Evolutionary conservation across 805 yeast genomes (phyloP).

Genomic region (Ogataea pignaliae): DNA sequence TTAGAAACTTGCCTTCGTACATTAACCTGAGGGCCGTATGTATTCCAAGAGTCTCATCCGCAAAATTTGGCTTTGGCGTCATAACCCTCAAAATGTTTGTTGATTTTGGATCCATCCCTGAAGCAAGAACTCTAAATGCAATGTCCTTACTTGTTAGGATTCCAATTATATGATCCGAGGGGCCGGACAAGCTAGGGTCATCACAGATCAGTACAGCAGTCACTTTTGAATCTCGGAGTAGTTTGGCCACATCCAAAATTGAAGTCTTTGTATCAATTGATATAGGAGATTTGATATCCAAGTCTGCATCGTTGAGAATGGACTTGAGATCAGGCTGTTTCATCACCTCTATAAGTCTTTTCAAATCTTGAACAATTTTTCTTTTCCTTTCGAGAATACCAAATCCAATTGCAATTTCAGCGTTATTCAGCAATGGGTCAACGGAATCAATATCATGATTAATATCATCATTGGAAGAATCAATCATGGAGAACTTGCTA

Average conservation of each 20-base stretch:
- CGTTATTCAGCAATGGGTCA: constrained; percentile 10
- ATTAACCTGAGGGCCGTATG: constrained; percentile 40
- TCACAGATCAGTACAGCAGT: constrained; percentile 40
- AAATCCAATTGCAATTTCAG: constrained; percentile 22
- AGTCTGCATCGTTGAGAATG: constrained; percentile 23
- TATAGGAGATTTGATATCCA: constrained; percentile 28
- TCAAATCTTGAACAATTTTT: constrained; percentile 32
- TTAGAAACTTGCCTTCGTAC: constrained; percentile 44
- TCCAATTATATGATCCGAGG: constrained; percentile 36
- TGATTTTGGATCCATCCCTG: constrained; percentile 30
- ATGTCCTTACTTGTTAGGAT: constrained; percentile 44
- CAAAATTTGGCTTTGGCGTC: constrained; percentile 45
- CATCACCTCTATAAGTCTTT: constrained; percentile 34
- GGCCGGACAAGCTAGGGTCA: constrained; percentile 10
- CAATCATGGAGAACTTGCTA: constrained; percentile 16
- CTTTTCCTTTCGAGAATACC: constrained; percentile 23
- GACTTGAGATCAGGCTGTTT: constrained; percentile 37
- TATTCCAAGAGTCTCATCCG: constrained; percentile 34
- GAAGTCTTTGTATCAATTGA: constrained; percentile 34
- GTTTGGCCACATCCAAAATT: constrained; percentile 35
- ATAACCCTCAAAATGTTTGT: constrained; percentile 39
- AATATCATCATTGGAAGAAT: constrained; percentile 9
- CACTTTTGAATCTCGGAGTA: constrained; percentile 34
- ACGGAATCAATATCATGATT: constrained; percentile 7
- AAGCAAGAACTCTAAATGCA: constrained; percentile 37